Conservation (phyloP, 306 rosid genomes). For the Prunus mira region DNA sequence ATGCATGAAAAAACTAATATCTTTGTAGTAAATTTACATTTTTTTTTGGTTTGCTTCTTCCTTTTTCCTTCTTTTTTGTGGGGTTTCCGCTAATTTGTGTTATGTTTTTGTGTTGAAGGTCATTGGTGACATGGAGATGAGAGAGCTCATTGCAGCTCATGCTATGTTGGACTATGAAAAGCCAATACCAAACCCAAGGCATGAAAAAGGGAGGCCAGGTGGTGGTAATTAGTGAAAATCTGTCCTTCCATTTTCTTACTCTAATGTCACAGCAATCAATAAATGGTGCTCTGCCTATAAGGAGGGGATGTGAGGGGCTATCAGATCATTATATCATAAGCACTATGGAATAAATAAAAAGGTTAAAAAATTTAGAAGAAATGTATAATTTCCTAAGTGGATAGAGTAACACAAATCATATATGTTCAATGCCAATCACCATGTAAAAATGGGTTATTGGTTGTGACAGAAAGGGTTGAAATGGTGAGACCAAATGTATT, state of each 20-base stretch:
- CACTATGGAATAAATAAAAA: background rate
- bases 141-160: conserved; percentile 16
- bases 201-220: conserved; percentile 21
- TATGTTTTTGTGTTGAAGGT: conserved; percentile 12
- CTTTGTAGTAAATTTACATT: too few relatives aligned
- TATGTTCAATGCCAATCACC: too few relatives aligned
- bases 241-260: background rate
- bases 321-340: background rate
- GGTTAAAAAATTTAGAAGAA: background rate
- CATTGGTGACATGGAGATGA: background rate
- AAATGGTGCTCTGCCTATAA: background rate
- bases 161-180: conserved; percentile 16
- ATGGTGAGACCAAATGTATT: too few relatives aligned
- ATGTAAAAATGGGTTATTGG: too few relatives aligned
- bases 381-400: background rate
- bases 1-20: background rate
- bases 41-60: background rate
- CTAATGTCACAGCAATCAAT: background rate
- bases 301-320: background rate
- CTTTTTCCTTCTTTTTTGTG: background rate
- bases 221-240: background rate
- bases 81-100: background rate
- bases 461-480: too few relatives aligned
- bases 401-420: too few relatives aligned
- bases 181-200: conserved; percentile 19